A percentile compares a stretch with the other conserved stretches of the same genome.
Evolutionary conservation across 2,329 filamentous ascomycete species (phyloP).

Genomic region (Lachnellula occidentalis): DNA sequence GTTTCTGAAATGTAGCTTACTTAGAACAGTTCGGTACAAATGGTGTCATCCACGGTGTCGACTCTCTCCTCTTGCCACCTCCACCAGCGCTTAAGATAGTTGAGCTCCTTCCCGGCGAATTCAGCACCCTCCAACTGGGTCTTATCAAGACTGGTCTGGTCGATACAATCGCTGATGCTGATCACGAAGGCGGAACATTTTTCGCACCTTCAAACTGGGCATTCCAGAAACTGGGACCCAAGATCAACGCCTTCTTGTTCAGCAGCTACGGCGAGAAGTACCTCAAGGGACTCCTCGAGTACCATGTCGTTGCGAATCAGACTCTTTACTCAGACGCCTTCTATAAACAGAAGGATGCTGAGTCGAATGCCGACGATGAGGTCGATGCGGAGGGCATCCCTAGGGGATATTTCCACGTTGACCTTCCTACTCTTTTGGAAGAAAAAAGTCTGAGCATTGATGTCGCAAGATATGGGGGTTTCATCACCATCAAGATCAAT

Average conservation of each 20-base stretch:
- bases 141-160: conserved; percentile 69
- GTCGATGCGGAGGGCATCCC: conserved; percentile 26
- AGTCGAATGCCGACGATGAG: conserved; percentile 22
- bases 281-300: conserved; percentile 70
- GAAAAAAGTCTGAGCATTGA: conserved; percentile 66
- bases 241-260: conserved; percentile 81
- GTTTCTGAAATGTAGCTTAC: not conserved
- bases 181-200: conserved; percentile 61
- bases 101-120: conserved; percentile 58
- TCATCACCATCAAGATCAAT: conserved; percentile 70
- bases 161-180: conserved; percentile 50
- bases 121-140: conserved; percentile 73
- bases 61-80: conserved; percentile 72
- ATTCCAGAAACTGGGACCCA: conserved; percentile 68
- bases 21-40: conserved; percentile 60
- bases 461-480: conserved; percentile 60
- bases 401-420: conserved; percentile 48
- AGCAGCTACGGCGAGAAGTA: conserved; percentile 68
- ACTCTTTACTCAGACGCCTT: conserved; percentile 82
- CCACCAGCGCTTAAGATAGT: conserved; percentile 60
- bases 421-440: conserved; percentile 67
- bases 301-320: conserved; percentile 68
- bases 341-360: conserved; percentile 46
- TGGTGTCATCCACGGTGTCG: conserved; percentile 73
- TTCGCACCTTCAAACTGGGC: conserved; percentile 79